Evolutionary conservation across 352 stramenopile genomes (phyloP).

Genomic region (Pythium grandisporangium): DNA sequence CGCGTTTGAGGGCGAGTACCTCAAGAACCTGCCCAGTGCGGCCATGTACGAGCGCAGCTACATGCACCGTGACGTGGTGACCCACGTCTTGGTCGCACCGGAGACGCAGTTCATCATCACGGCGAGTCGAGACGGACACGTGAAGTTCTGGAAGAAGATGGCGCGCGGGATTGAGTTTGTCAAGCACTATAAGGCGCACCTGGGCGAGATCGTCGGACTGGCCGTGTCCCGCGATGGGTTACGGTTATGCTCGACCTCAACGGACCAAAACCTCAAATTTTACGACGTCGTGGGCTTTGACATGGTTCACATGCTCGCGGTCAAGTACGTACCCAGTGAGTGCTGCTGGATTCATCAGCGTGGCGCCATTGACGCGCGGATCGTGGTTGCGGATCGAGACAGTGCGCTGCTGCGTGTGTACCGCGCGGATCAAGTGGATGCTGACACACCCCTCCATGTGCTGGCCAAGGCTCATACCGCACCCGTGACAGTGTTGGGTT

Average conservation of each 20-base stretch:
- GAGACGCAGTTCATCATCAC: conserved; percentile 97
- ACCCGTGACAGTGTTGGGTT: conserved; percentile 86
- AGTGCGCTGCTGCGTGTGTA: conserved; percentile 78
- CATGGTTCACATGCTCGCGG: conserved; percentile 95
- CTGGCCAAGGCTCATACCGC: conserved; percentile 86
- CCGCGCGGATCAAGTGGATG: conserved; percentile 49
- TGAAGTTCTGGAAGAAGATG: conserved; percentile 99
- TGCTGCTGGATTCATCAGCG: conserved; percentile 72
- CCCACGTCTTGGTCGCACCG: conserved; percentile 82
- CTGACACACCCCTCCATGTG: conserved; percentile 44
- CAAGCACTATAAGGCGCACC: conserved; percentile 98
- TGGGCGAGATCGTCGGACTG: conserved; percentile 81
- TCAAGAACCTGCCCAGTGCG: conserved; percentile 78
- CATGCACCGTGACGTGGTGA: conserved; percentile 96
- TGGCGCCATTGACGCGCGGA: conserved; percentile 42
- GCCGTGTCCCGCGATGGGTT: conserved; percentile 78
- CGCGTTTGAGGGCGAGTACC: conserved; percentile 59
- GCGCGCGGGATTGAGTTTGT: conserved; percentile 95
- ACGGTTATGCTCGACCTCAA: conserved; percentile 75
- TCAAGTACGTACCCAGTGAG: conserved; percentile 56
- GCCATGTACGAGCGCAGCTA: conserved; percentile 95
- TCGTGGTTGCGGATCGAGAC: conserved; percentile 71
- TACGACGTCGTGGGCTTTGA: conserved; percentile 99
- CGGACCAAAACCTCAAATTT: conserved; percentile 95
- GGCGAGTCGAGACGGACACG: conserved; percentile 91